Percentiles rank a stretch among this genome's conserved stretches.
These are phyloP conservation scores for Saccharomyces hybrid DNA, from an alignment of 1,139 yeast genomes.

Conservation along the genomic window DNA sequence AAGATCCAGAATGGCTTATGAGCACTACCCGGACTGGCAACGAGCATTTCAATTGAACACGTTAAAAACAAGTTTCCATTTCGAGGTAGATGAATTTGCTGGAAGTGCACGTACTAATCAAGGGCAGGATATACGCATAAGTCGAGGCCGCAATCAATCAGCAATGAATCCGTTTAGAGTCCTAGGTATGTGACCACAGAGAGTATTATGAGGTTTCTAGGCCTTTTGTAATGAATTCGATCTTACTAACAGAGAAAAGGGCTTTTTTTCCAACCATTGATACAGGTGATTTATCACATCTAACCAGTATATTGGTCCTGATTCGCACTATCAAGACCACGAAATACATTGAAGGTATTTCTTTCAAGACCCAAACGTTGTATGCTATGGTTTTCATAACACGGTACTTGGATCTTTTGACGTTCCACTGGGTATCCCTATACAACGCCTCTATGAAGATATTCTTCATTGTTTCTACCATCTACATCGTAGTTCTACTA, in stretches of 20 bases:
- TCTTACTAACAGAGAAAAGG: neutral
- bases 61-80: neutral
- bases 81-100: neutral
- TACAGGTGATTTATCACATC: constrained; percentile 70
- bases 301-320: constrained; percentile 69
- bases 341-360: constrained; percentile 72
- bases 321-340: constrained; percentile 61
- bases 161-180: constrained; percentile 45
- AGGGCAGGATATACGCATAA: constrained; percentile 4
- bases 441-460: constrained; percentile 79
- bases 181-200: constrained; percentile 18
- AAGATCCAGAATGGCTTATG: neutral
- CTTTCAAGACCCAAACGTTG: constrained; percentile 78
- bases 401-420: constrained; percentile 62
- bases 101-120: neutral
- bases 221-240: neutral
- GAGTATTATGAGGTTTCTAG: neutral
- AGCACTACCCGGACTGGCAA: neutral
- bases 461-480: constrained; percentile 66
- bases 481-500: constrained; percentile 72
- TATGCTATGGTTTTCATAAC: constrained; percentile 73
- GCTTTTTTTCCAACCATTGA: neutral
- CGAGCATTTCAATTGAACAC: neutral
- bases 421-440: constrained; percentile 49
- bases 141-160: neutral